Conservation (phyloP, 192 early-diverging fungal species). For the Dispira simplex region DNA sequence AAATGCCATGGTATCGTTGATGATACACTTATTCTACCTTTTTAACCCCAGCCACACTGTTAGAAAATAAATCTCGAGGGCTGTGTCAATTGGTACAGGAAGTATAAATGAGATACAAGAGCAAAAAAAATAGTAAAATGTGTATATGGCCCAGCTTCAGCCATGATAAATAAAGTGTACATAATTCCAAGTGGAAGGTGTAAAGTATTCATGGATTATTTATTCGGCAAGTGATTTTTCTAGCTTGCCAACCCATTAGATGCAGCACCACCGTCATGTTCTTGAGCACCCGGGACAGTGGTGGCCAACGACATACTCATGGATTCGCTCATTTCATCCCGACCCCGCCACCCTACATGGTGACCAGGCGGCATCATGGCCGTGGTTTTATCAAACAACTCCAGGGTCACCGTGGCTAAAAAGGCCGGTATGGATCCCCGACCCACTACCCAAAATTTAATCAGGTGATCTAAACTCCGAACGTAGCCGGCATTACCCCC, state of each 20-base stretch:
- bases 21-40: too few relatives aligned
- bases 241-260: too few relatives aligned
- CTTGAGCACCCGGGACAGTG: neutral
- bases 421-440: slow-evolving; percentile 66
- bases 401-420: slow-evolving; percentile 55
- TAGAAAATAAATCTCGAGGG: too few relatives aligned
- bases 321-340: neutral
- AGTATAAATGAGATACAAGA: too few relatives aligned
- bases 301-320: slow-evolving; percentile 2
- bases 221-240: neutral
- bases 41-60: too few relatives aligned
- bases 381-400: slow-evolving; percentile 32
- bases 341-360: slow-evolving; percentile 9
- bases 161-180: neutral
- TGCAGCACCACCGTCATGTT: neutral
- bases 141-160: neutral
- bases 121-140: neutral
- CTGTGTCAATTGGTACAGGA: too few relatives aligned
- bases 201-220: neutral
- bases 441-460: slow-evolving; percentile 50
- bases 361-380: slow-evolving; percentile 9
- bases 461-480: slow-evolving; percentile 34
- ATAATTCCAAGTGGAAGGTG: neutral
- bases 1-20: too few relatives aligned
- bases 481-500: slow-evolving; percentile 45